phyloP scores from a whole-genome alignment of 768 basidiomycete species.

The Leccinum arenicola region DNA sequence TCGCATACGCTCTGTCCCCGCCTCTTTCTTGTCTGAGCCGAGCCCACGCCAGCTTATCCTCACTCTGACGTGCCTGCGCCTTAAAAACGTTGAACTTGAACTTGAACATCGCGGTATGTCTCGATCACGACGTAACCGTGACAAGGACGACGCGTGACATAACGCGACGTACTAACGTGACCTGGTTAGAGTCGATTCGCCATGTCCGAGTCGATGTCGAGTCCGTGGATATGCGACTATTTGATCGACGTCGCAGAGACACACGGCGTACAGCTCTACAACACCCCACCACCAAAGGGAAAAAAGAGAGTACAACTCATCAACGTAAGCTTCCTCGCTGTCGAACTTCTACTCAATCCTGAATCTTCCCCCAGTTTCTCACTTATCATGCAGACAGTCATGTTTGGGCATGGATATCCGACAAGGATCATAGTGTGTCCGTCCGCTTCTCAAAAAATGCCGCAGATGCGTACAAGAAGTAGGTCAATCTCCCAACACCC shows the following conservation, averaged over 20 bases:
- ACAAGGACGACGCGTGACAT: slow-evolving; percentile 21
- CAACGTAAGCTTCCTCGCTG: slow-evolving; percentile 38
- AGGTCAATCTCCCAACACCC: slow-evolving; percentile 17
- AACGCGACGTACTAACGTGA: slow-evolving; percentile 11
- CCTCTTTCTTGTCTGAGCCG: no score
- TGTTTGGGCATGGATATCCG: slow-evolving; percentile 67
- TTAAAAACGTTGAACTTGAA: neutral
- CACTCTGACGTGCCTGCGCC: no score
- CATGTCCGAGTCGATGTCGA: slow-evolving; percentile 39
- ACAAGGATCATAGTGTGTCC: slow-evolving; percentile 49
- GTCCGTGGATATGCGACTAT: slow-evolving; percentile 59
- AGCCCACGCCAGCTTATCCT: no score
- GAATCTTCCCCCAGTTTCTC: slow-evolving; percentile 48
- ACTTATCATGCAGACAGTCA: slow-evolving; percentile 45
- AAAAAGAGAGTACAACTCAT: slow-evolving; percentile 57
- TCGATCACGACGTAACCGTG: slow-evolving; percentile 22
- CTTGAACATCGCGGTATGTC: neutral
- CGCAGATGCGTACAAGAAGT: slow-evolving; percentile 41
- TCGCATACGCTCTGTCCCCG: no score
- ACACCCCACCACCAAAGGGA: slow-evolving; percentile 25
- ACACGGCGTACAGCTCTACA: slow-evolving; percentile 44
- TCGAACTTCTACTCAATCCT: neutral
- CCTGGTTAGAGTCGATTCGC: neutral
- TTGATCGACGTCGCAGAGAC: slow-evolving; percentile 48
- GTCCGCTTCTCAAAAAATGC: slow-evolving; percentile 56